A percentile compares a stretch with the other conserved stretches of the same genome.
These are phyloP conservation scores for Berberis thunbergii DNA, from an alignment of 164 flowering plant genomes.

Conservation along the genomic window DNA sequence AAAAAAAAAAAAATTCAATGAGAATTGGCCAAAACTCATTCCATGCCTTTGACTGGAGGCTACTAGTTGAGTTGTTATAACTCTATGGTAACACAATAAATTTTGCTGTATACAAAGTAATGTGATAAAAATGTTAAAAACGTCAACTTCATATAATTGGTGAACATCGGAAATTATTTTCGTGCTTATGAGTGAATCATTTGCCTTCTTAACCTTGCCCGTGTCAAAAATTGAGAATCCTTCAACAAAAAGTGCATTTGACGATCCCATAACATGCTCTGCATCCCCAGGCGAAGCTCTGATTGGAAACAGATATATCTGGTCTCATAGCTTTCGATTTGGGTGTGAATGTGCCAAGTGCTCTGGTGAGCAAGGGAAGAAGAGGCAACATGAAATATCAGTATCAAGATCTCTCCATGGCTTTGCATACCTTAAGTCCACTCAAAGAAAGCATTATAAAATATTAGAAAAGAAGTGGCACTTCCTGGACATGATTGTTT, in stretches of 20 bases:
- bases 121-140: too few species aligned
- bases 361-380: conserved; percentile 80
- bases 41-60: too few species aligned
- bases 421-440: conserved; percentile 45
- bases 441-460: conserved; percentile 1
- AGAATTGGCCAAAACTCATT: too few species aligned
- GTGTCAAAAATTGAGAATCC: conserved; percentile 56
- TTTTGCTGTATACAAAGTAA: too few species aligned
- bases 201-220: conserved; percentile 41
- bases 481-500: not conserved
- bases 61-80: too few species aligned
- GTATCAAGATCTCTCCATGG: conserved; percentile 63
- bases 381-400: conserved; percentile 57
- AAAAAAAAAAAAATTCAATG: too few species aligned
- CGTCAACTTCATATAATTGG: too few species aligned
- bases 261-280: conserved; percentile 45
- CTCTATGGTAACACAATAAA: too few species aligned
- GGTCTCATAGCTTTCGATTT: conserved; percentile 30
- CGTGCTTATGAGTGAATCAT: too few species aligned
- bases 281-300: conserved; percentile 42
- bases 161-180: too few species aligned
- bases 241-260: conserved; percentile 66
- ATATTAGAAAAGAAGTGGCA: not conserved
- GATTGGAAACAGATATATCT: conserved; percentile 38
- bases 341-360: conserved; percentile 46